Conservation (phyloP, 2,329 filamentous ascomycete species). For the Thielaviopsis cerberus region DNA sequence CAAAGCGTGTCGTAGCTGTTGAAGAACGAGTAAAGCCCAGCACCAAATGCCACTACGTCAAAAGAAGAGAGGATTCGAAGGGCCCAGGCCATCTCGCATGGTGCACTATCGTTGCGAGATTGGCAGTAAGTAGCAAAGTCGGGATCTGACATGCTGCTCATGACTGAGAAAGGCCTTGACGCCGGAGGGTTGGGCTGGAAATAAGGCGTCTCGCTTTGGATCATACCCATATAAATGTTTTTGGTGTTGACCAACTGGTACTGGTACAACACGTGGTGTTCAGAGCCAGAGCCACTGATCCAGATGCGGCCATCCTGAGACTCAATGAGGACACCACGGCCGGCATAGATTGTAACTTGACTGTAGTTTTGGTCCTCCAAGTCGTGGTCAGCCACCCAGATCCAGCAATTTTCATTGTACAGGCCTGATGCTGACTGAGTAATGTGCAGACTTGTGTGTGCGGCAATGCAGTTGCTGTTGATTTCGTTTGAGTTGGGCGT, state of each 20-base stretch:
- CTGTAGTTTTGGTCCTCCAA: slow-evolving; percentile 30
- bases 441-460: slow-evolving; percentile 26
- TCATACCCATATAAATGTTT: slow-evolving; percentile 43
- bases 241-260: slow-evolving; percentile 44
- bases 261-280: slow-evolving; percentile 50
- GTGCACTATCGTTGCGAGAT: slow-evolving; percentile 17
- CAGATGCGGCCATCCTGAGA: slow-evolving; percentile 25
- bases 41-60: slow-evolving; percentile 41
- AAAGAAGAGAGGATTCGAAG: slow-evolving; percentile 39
- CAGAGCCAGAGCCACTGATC: slow-evolving; percentile 45
- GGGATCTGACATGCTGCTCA: slow-evolving; percentile 28
- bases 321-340: slow-evolving; percentile 32
- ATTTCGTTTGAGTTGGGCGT: slow-evolving; percentile 17
- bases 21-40: slow-evolving; percentile 51
- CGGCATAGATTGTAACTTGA: slow-evolving; percentile 33
- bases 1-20: slow-evolving; percentile 39
- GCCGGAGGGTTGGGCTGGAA: slow-evolving; percentile 48
- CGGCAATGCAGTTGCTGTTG: slow-evolving; percentile 22
- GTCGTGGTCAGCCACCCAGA: slow-evolving; percentile 35
- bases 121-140: slow-evolving; percentile 31
- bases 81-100: slow-evolving; percentile 44
- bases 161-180: slow-evolving; percentile 33
- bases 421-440: slow-evolving; percentile 22
- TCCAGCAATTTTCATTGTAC: slow-evolving; percentile 27
- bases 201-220: slow-evolving; percentile 55